Base-by-base conservation (phyloP, 805 yeast genomes). In the Candida quercuum region DNA sequence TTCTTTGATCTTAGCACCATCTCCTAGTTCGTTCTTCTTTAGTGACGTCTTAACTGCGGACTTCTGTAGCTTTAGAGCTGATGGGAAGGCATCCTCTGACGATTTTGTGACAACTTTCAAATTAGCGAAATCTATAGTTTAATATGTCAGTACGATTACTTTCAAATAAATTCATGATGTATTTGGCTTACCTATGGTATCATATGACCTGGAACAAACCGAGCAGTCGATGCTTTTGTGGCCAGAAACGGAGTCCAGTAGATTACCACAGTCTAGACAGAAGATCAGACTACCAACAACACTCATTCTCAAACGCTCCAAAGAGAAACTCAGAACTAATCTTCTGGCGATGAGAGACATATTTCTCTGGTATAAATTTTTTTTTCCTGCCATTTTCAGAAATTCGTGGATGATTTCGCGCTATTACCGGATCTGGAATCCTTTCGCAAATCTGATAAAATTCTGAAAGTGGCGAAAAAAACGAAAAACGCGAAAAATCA, bases 1-100 rank as follows among this genome's bases (percentile, higher is more conserved):
- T 62, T 93, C 99, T 60, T 89, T 85, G 60, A 93, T 93, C 11
- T 94, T 84, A 28, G 99, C 99, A 46, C 98, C 99, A 43, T 88
- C 97, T 42, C 81, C 95, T 32, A 86, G 64, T 48, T 91, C 97
- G 45, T 77, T 78, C 20, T 74, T 75, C 54, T 76, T 78, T 57
- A 89, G 70, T 1, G 80, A 63, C 0, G 98, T 89, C 65, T 93
- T 91, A 32, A 93, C 99, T 3, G 86, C 85, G 6, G 98, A 88
- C 49, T 85, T 74, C 57, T 89, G 87, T 49, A 86, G 69, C 50
- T 78, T 77, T 43, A 93, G 66, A 4, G 80, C 62, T 9, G 97
- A 88, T 19, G 98, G 98, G 64, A 93, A 93, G 0, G 98, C 97
- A 59, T 86, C 93, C 26, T 85, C 88, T 1, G 95, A 77, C 1